Evolutionary conservation across 345 rosid genomes (phyloP), one percentile per base, ranked within the genome.

Genomic region (Hibiscus trionum): DNA sequence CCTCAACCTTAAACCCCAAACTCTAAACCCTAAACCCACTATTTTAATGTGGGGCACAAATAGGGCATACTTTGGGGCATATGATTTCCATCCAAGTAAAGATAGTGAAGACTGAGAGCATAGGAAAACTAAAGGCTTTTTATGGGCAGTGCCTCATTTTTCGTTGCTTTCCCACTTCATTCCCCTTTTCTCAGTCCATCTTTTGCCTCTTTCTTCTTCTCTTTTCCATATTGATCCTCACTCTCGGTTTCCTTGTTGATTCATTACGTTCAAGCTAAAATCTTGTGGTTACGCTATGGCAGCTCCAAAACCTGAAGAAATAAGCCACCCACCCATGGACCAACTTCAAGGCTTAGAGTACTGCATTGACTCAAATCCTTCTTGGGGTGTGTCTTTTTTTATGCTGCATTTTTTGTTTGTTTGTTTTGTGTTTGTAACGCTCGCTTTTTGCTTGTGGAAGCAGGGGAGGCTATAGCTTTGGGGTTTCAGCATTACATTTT

Each of bases 271-370:
- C 4, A 29, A 29, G 31, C 31, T 29, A 29, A 29, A 29, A 3
- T 29, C 4, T 21, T 21, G 24, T 0, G 21, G 39, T 11, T 33
- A 79, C 76, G 78, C 71, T 53, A 90, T 90, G 94, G 97, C 83
- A 74, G 91, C 93, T 78, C 88, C 90, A 33, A 95, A 95, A 74
- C 91, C 88, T 61, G 98, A 95, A 75, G 99, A 95, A 80, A 93
- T 92, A 35, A 82, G 82, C 57, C 96, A 90, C 72, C 91, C 90
- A 17, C 94, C 99, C 65, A 87, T 86, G 97, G 99, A 95, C 80
- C 98, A 95, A 80, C 99, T 95, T 82, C 99, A 93, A 74, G 98
- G 99, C 50, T 78, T 95, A 53, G 99, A 95, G 88, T 95, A 90
- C 52, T 95, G 99, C 82, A 93, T 95, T 75, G 99, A 95, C 84